Evolutionary conservation across 805 yeast species (phyloP).

Genomic region (Cyberlindnera euphorbiiphila): DNA sequence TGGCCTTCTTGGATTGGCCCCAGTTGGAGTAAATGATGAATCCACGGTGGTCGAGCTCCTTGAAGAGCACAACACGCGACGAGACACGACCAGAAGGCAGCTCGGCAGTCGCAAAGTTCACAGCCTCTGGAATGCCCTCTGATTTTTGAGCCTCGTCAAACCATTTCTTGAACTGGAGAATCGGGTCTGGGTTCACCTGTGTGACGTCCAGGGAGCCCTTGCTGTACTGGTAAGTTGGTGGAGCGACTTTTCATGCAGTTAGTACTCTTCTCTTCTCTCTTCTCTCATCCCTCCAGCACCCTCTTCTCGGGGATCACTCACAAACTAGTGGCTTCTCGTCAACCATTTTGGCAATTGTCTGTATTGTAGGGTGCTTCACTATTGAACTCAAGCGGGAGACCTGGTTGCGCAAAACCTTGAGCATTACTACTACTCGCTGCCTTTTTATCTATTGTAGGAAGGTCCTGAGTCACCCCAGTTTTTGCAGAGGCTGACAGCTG

Average conservation of each 20-base stretch:
- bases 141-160: conserved; percentile 66
- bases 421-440: too few relatives aligned
- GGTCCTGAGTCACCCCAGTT: too few relatives aligned
- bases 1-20: conserved; percentile 78
- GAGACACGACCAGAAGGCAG: conserved; percentile 90
- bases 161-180: conserved; percentile 80
- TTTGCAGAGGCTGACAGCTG: too few relatives aligned
- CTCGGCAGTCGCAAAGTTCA: conserved; percentile 83
- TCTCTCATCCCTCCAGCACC: too few relatives aligned
- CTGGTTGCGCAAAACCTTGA: too few relatives aligned
- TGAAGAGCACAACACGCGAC: conserved; percentile 77
- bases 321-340: conserved; percentile 26
- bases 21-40: conserved; percentile 89
- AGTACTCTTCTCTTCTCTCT: background rate
- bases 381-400: too few relatives aligned
- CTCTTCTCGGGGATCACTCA: too few relatives aligned
- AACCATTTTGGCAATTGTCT: too few relatives aligned
- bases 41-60: conserved; percentile 83
- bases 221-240: conserved; percentile 83
- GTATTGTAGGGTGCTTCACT: too few relatives aligned
- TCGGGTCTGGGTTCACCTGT: conserved; percentile 58
- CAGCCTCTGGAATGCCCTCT: conserved; percentile 74
- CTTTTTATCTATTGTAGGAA: too few relatives aligned
- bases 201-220: conserved; percentile 54
- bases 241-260: conserved; percentile 48